phyloP scores from a whole-genome alignment of 225 moss, liverwort and hornwort genomes.

The Pleurozium schreberi region DNA sequence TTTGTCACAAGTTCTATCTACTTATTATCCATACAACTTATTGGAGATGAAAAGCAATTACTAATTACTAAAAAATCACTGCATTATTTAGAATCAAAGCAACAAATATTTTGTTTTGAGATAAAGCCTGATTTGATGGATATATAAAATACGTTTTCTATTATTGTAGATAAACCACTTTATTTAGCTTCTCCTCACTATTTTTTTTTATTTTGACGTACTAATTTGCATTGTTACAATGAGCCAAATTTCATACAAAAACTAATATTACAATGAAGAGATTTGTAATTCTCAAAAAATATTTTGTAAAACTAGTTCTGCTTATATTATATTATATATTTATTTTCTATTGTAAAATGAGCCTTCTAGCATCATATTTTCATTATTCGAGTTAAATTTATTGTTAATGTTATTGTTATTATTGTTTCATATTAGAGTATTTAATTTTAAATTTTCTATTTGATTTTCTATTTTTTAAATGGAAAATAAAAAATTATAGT shows the following conservation, averaged over 20 bases:
- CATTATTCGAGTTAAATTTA: not conserved
- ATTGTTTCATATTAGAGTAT: not conserved
- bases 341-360: not conserved
- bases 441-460: not conserved
- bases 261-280: too few species aligned
- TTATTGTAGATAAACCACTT: not conserved
- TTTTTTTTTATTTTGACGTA: not conserved
- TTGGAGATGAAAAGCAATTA: not conserved
- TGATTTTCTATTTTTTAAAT: not conserved
- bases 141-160: not conserved
- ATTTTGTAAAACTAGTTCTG: not conserved
- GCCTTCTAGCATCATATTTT: too few species aligned
- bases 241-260: not conserved
- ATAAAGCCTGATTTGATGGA: not conserved
- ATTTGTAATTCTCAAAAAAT: not conserved
- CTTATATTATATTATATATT: not conserved
- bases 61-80: not conserved
- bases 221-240: not conserved
- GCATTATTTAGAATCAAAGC: rapidly evolving
- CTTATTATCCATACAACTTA: too few species aligned
- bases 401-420: not conserved
- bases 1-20: not conserved
- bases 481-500: not conserved
- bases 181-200: not conserved
- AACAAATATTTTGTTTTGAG: not conserved